phyloP scores from a whole-genome alignment of 208 protist genomes.

The Leptomonas seymouri region DNA sequence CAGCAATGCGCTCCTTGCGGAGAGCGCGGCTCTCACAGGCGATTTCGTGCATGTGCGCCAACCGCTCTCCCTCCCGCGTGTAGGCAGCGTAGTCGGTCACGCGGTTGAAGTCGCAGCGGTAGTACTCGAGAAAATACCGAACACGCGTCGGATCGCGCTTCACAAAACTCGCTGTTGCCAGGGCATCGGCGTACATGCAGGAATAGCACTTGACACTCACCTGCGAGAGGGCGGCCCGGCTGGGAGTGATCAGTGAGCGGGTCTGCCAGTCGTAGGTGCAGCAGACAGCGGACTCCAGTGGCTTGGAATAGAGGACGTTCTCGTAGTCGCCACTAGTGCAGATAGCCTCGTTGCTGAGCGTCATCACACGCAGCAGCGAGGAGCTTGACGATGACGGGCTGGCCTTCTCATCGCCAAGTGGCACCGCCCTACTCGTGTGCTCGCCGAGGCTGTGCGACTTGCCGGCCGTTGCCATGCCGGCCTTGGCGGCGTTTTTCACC shows the following conservation, averaged over 20 bases:
- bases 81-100: conserved; percentile 67
- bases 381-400: conserved; percentile 20
- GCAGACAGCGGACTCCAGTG: conserved; percentile 35
- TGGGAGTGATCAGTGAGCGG: conserved; percentile 37
- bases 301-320: conserved; percentile 43
- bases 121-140: conserved; percentile 62
- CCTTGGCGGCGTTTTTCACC: conserved; percentile 24
- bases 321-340: conserved; percentile 73
- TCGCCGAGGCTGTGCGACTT: conserved; percentile 64
- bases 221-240: conserved; percentile 44
- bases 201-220: conserved; percentile 69
- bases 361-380: conserved; percentile 52
- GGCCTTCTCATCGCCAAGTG: conserved; percentile 32
- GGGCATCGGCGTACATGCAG: conserved; percentile 79
- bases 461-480: conserved; percentile 34
- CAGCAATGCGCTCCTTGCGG: conserved; percentile 52
- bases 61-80: conserved; percentile 52
- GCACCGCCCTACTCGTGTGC: conserved; percentile 26
- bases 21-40: conserved; percentile 50
- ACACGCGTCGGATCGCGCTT: conserved; percentile 57
- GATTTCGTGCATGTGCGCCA: conserved; percentile 71
- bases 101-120: conserved; percentile 46
- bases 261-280: conserved; percentile 49
- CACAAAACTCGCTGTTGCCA: conserved; percentile 60
- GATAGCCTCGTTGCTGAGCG: conserved; percentile 60